Evolutionary conservation across 176 grass and related monocot genomes (phyloP), one percentile per base, ranked within the genome.

Genomic region (Rhynchospora tenuis): DNA sequence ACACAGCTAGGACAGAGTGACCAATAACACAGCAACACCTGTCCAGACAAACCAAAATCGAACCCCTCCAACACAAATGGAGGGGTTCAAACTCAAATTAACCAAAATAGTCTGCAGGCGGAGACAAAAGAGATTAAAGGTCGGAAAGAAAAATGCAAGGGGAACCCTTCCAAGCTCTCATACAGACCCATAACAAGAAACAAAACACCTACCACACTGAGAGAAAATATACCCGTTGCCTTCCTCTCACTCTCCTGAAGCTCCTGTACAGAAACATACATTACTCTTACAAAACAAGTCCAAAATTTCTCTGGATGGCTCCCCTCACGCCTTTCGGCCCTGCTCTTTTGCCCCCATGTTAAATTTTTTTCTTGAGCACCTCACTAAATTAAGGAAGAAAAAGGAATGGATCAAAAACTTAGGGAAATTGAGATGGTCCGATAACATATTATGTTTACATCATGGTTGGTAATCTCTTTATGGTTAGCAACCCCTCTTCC

Each of bases 221-320:
- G 63, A 82, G 63, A 62, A 46, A 80, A 50, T 23, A 24, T 66
- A 59, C 63, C 56, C 54, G 16, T 38, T 62, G 17, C 59, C 78
- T 86, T 81, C 73, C 59, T 63, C 85, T 45, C 81, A 50, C 84
- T 86, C 89, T 93, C 76, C 61, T 62, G 79, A 78, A 97, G 86
- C 88, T 91, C 87, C 88, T 97, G 90, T 97, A 97, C 94, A 93
- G 85, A 89, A 59, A 52, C 72, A 82, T 84, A 88, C 90, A 88
- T 87, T 87, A 74, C 70, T 90, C 86, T 90, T 80, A 89, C 75
- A 81, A 80, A 57, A 51, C 64, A 54, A 38, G 90, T 86, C 87
- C 90, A 97, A 94, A 97, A 94, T 89, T 86, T 90, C 57, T 81
- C 78, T 19, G 50, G 83, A 67, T 92, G 88, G 88, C 86, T 92